A percentile compares a stretch with the other conserved stretches of the same genome.
Conservation (phyloP, 176 grass and related monocot genomes). For the Canna indica region DNA sequence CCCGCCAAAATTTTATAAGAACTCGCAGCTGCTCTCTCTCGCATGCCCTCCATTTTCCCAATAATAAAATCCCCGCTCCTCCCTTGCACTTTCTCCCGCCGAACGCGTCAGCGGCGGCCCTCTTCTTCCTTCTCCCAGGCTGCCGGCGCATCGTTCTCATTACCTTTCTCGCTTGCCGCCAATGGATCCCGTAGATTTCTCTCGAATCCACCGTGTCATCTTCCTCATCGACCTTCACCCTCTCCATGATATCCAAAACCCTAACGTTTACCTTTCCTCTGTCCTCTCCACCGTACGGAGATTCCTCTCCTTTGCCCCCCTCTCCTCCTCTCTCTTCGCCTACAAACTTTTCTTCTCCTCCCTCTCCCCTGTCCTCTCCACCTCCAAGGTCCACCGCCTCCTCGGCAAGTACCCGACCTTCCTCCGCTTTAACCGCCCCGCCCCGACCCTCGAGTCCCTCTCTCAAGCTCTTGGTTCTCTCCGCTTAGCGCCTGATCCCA, state of each 20-base stretch:
- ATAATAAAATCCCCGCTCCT: too few relatives aligned
- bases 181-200: constrained; percentile 7
- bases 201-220: constrained; percentile 41
- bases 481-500: constrained; percentile 6
- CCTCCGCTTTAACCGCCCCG: constrained; percentile 55
- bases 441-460: constrained; percentile 38
- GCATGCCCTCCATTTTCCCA: too few relatives aligned
- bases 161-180: neutral
- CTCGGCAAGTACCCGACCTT: constrained; percentile 33
- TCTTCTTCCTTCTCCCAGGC: too few relatives aligned
- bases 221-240: constrained; percentile 59
- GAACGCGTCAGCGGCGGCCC: too few relatives aligned
- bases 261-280: constrained; percentile 10
- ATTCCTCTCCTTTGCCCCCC: constrained; percentile 25
- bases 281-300: constrained; percentile 34
- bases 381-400: constrained; percentile 27
- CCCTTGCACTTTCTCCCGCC: too few relatives aligned
- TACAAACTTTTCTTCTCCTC: constrained; percentile 47
- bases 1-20: too few relatives aligned
- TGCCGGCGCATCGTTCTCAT: neutral
- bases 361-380: constrained; percentile 46
- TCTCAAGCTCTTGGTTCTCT: constrained; percentile 25
- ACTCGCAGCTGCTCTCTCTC: too few relatives aligned
- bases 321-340: constrained; percentile 55
- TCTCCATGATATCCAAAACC: constrained; percentile 26